phyloP scores from a whole-genome alignment of 164 flowering plant species.

The Cinnamomum chago region DNA sequence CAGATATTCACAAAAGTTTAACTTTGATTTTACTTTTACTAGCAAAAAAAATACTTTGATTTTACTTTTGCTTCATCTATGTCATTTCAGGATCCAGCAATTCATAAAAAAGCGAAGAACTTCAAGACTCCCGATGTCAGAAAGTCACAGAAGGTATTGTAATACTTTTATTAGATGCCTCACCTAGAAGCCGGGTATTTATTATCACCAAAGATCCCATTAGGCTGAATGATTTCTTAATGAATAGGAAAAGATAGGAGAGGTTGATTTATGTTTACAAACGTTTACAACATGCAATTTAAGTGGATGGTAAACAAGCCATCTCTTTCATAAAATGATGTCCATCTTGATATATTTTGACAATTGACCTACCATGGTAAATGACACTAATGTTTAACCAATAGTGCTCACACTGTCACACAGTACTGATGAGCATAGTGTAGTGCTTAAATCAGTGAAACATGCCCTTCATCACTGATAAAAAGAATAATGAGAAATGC shows the following conservation, averaged over 20 bases:
- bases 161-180: not conserved
- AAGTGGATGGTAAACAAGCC: not conserved
- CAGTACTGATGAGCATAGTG: not conserved
- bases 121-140: slow-evolving; percentile 32
- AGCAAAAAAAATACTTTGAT: not conserved
- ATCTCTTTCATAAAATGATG: not conserved
- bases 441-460: no score
- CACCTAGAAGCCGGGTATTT: not conserved
- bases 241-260: not conserved
- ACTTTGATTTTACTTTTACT: not conserved
- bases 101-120: slow-evolving; percentile 43
- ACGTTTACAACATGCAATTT: not conserved
- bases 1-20: not conserved
- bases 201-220: not conserved
- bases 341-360: not conserved
- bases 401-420: not conserved
- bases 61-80: slow-evolving; percentile 4
- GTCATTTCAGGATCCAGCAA: slow-evolving; percentile 57
- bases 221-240: no score
- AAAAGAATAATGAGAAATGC: no score
- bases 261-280: not conserved
- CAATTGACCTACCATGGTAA: not conserved
- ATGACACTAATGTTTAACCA: not conserved
- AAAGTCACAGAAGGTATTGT: slow-evolving; percentile 34
- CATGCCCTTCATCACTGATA: no score